phyloP scores from a whole-genome alignment of 202 grass and related monocot species.

The Elaeis oleifera region DNA sequence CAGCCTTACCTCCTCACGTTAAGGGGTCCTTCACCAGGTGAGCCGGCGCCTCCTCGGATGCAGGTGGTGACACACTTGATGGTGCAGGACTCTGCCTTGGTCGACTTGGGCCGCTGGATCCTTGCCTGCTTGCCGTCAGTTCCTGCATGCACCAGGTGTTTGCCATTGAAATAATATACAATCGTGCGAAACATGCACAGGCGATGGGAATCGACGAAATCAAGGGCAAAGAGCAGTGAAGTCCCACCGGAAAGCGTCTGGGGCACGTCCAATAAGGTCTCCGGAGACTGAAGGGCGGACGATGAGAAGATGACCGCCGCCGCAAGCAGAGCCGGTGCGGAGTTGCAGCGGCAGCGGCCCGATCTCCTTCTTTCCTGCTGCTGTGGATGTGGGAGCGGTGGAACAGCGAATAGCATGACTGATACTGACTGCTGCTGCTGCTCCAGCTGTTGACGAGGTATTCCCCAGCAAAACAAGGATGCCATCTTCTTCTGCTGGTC shows the following conservation, averaged over 20 bases:
- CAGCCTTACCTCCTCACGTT: constrained; percentile 55
- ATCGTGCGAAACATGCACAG: too few relatives aligned
- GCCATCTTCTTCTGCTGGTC: too few relatives aligned
- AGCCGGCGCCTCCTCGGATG: constrained; percentile 83
- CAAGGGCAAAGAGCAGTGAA: background rate
- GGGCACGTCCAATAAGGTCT: constrained; percentile 62
- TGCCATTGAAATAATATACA: background rate
- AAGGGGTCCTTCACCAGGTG: constrained; percentile 71
- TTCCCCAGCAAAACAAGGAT: too few relatives aligned
- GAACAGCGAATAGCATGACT: constrained; percentile 14
- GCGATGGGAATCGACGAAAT: background rate
- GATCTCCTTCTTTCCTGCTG: background rate
- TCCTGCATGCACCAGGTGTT: constrained; percentile 18
- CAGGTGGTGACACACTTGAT: constrained; percentile 89
- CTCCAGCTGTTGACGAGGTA: too few relatives aligned
- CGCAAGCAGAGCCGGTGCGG: constrained; percentile 6
- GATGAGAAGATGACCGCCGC: constrained; percentile 40
- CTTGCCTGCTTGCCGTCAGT: constrained; percentile 36
- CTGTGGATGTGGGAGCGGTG: constrained; percentile 1
- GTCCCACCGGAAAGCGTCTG: constrained; percentile 38
- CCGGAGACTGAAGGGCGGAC: constrained; percentile 17
- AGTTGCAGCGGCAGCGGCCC: background rate
- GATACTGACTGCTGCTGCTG: background rate
- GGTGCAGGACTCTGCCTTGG: constrained; percentile 49
- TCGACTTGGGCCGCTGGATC: constrained; percentile 58